Conservation (phyloP, 1,284 basidiomycete genomes). For the Cystobasidium slooffiae region DNA sequence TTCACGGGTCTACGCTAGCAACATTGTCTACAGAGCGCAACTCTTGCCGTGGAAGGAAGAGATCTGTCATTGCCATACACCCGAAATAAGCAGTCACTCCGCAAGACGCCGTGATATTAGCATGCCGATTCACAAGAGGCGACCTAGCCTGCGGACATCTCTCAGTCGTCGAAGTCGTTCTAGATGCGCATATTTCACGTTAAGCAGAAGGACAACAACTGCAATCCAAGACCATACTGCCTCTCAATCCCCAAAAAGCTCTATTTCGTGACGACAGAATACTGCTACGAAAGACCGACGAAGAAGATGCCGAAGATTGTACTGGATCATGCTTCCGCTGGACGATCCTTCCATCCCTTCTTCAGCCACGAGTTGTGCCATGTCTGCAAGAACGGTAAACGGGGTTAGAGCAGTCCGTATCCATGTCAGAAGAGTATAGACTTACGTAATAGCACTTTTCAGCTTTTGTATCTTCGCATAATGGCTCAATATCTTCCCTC, state of each 20-base stretch:
- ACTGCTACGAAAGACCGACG: no score
- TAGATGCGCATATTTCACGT: no score
- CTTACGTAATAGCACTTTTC: constrained; percentile 42
- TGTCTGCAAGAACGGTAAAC: constrained; percentile 4
- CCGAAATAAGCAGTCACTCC: no score
- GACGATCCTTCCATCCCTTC: constrained; percentile 40
- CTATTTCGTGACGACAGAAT: no score
- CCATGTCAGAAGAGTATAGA: background rate
- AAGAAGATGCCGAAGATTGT: background rate
- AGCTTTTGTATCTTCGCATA: constrained; percentile 37
- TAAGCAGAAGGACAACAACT: no score
- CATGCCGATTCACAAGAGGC: no score
- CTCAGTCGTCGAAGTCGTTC: no score
- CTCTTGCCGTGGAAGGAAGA: background rate
- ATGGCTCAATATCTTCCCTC: constrained; percentile 38
- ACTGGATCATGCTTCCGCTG: constrained; percentile 1
- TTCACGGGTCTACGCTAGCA: background rate
- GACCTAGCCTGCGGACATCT: no score
- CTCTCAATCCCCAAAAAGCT: no score
- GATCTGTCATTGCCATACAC: no score
- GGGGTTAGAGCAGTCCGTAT: background rate
- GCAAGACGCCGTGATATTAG: no score
- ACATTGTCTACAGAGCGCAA: background rate
- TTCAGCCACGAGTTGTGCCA: constrained; percentile 44
- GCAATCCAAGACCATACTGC: no score